Base-by-base conservation (phyloP, 768 basidiomycete species). In the Naematelia aurantialba region DNA sequence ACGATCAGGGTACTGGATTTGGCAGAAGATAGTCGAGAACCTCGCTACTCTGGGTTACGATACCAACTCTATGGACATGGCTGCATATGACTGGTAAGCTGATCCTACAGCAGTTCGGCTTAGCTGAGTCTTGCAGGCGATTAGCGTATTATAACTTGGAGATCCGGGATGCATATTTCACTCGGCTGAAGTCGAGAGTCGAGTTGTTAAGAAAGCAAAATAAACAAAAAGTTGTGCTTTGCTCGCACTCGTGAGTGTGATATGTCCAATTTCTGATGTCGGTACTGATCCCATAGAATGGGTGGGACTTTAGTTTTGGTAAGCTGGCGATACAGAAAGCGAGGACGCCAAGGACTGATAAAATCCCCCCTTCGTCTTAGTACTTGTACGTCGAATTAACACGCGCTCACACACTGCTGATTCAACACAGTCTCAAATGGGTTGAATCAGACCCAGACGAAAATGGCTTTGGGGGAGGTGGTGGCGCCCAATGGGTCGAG, bases 11-110 rank as follows among this genome's bases (percentile, higher is more conserved):
- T 99, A 92, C 73, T 98, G 92, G 93, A 85, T 94, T 54, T 94
- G 91, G 90, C 86, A 69, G 54, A 70, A 72, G 58, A 71, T 96
- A 52, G 85, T 98, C 10, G 89, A 97, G 77, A 98, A 99, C 66
- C 82, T 97, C 1, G 92, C 94, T 0, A 90, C 87, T 1, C 83
- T 97, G 19, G 88, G 87, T 69, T 98, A 97, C 69, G 93, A 97
- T 67, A 85, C 70, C 81, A 63, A 66, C 44, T 73, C 68, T 3
- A 67, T 67, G 71, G 75, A 76, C 17, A 74, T 77, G 70, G 77
- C 75, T 3, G 74, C 77, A 0, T 96, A 96, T 69, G 92, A 96
- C 68, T 97, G 92, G 94, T 82, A 88, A 42, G 13, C 61, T 56
- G 8, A 47, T 19, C 19, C 12, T 12, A 12, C 42, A 12, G 42